Evolutionary conservation across 495 filamentous ascomycete genomes (phyloP).

Genomic region (Xylaria flabelliformis): DNA sequence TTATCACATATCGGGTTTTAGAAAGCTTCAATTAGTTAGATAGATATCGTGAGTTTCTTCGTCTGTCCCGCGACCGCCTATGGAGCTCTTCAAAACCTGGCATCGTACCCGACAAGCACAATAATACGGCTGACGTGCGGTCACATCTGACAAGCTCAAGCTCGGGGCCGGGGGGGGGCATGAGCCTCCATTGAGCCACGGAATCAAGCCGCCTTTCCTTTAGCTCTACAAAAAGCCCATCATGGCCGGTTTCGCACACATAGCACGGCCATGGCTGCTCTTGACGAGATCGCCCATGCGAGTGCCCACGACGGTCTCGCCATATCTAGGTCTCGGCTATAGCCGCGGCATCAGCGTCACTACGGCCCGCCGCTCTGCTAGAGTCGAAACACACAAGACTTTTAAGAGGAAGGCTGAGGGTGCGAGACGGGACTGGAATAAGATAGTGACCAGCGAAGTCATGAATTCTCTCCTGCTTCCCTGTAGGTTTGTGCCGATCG

Average conservation of each 20-base stretch:
- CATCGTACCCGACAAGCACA: neutral
- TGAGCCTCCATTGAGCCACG: slow-evolving; percentile 13
- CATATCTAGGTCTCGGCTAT: slow-evolving; percentile 4
- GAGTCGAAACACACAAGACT: no score
- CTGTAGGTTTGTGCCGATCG: slow-evolving; percentile 4
- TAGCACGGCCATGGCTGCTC: slow-evolving; percentile 26
- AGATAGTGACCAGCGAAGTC: slow-evolving; percentile 68
- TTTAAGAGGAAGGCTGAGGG: slow-evolving; percentile 44
- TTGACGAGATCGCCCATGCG: slow-evolving; percentile 3
- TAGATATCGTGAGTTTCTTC: neutral
- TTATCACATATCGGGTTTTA: neutral
- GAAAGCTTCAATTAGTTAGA: slow-evolving; percentile 11
- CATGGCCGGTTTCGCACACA: slow-evolving; percentile 24
- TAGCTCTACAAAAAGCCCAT: neutral
- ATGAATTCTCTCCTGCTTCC: slow-evolving; percentile 60
- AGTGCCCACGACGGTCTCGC: neutral
- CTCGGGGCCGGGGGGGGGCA: slow-evolving; percentile 8
- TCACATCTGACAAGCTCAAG: neutral
- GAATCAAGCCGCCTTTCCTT: neutral
- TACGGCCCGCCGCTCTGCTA: neutral
- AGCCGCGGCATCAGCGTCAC: slow-evolving; percentile 23
- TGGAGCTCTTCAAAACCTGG: neutral
- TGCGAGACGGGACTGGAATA: slow-evolving; percentile 81
- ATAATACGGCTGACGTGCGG: neutral
- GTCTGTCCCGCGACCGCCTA: slow-evolving; percentile 17